Base-by-base conservation (phyloP, 345 rosid genomes). In the Citrus unshiu region DNA sequence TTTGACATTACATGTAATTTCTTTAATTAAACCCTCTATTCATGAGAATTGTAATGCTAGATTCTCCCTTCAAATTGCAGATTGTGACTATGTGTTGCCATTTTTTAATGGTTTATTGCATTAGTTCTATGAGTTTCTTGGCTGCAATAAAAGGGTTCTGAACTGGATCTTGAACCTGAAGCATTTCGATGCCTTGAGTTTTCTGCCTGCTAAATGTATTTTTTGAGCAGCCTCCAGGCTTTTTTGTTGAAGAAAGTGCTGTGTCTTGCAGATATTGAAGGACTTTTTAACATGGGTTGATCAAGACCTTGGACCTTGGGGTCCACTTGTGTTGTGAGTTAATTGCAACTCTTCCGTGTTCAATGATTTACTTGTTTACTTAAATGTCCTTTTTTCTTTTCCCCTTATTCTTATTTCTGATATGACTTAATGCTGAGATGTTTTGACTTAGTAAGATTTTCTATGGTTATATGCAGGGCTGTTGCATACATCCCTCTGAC, bases 241-340 rank as follows among this genome's bases (percentile, higher is more conserved):
- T 64, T 27, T 68, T 13, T 71, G 19, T 69, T 83, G 81, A 84
- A 75, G 24, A 70, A 71, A 74, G 9, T 34, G 54, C 54, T 79
- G 49, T 40, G 49, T 78, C 75, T 24, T 88, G 85, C 95, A 97
- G 99, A 88, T 92, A 12, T 79, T 97, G 84, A 97, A 87, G 93
- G 95, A 93, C 80, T 97, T 96, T 89, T 84, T 97, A 77, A 64
- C 88, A 87, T 97, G 99, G 99, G 98, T 97, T 84, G 91, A 94
- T 35, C 80, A 86, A 81, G 98, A 97, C 82, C 95, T 97, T 73
- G 99, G 99, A 37, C 90, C 94, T 70, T 97, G 98, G 98, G 99
- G 99, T 81, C 99, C 99, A 8, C 88, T 97, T 43, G 98, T 86
- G 25, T 74, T 97, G 99, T 97, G 88, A 94, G 98, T 88, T 24